These are phyloP conservation scores for Chaetomium olivaceum DNA, from an alignment of 2,329 filamentous ascomycete species.

Conservation along the genomic window DNA sequence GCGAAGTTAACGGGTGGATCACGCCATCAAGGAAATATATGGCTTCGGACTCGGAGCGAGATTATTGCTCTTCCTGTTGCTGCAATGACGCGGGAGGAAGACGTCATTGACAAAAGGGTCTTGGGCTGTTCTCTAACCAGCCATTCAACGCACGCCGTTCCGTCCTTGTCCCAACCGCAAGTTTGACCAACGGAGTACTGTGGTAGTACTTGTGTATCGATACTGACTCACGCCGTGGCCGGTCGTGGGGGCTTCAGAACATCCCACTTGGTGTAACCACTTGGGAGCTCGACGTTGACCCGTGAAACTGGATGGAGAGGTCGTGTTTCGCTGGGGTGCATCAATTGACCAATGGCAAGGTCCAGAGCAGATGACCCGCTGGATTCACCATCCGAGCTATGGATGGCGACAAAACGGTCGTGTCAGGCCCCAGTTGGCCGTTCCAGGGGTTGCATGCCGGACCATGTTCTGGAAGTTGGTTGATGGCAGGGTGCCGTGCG, in stretches of 20 bases:
- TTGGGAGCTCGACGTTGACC: background rate
- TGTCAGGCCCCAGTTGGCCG: constrained; percentile 1
- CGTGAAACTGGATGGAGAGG: background rate
- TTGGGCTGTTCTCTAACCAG: background rate
- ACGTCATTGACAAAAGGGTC: background rate
- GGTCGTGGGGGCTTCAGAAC: background rate
- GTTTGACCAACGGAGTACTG: background rate
- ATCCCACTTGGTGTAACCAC: background rate
- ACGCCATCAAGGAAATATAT: background rate
- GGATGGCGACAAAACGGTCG: constrained; percentile 11
- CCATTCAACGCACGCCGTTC: background rate
- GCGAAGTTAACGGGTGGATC: background rate
- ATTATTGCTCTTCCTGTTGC: background rate
- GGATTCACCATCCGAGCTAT: constrained; percentile 1
- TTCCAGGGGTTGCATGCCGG: background rate
- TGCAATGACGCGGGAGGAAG: background rate
- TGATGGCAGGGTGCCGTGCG: background rate
- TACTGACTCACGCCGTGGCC: background rate
- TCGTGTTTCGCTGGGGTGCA: background rate
- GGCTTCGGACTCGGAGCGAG: background rate
- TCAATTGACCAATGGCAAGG: background rate
- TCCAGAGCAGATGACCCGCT: background rate
- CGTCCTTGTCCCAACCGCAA: background rate
- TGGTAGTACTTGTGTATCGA: background rate
- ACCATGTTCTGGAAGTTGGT: background rate